Conservation (phyloP, 192 early-diverging fungal genomes). For the Coemansia erecta region DNA sequence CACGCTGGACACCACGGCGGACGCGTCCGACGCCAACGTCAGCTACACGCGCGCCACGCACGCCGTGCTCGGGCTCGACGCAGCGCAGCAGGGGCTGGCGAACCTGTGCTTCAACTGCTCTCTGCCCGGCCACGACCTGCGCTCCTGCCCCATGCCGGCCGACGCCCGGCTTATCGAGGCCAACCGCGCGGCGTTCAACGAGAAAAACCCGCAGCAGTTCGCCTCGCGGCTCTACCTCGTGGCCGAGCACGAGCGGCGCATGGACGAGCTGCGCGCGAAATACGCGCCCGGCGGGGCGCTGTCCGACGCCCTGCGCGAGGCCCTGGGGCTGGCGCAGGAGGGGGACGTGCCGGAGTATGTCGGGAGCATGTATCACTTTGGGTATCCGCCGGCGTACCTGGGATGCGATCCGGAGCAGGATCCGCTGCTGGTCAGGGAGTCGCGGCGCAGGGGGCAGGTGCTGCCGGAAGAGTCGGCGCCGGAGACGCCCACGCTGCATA, state of each 20-base stretch:
- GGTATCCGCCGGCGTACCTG: conserved; percentile 48
- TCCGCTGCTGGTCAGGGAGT: conserved; percentile 19
- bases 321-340: conserved; percentile 22
- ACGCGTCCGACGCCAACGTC: conserved; percentile 4
- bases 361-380: conserved; percentile 31
- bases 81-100: conserved; percentile 22
- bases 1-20: conserved; percentile 25
- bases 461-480: too few species aligned
- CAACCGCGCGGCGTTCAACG: conserved; percentile 29
- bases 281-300: conserved; percentile 37
- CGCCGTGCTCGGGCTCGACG: conserved; percentile 26
- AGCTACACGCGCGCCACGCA: conserved; percentile 26
- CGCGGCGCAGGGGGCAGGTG: too few species aligned
- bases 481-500: conserved; percentile 18
- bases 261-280: conserved; percentile 24
- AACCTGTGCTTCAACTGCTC: conserved; percentile 52
- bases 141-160: conserved; percentile 32
- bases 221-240: conserved; percentile 29
- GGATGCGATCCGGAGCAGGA: conserved; percentile 27
- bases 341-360: conserved; percentile 35
- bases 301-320: conserved; percentile 27
- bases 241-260: conserved; percentile 33
- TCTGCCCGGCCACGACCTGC: conserved; percentile 37
- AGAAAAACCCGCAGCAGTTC: conserved; percentile 23
- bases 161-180: conserved; percentile 30